Percentiles rank a stretch among this genome's conserved stretches.
Evolutionary conservation across 2,329 filamentous ascomycete species (phyloP).

Genomic region (Xylariaceae sp.): DNA sequence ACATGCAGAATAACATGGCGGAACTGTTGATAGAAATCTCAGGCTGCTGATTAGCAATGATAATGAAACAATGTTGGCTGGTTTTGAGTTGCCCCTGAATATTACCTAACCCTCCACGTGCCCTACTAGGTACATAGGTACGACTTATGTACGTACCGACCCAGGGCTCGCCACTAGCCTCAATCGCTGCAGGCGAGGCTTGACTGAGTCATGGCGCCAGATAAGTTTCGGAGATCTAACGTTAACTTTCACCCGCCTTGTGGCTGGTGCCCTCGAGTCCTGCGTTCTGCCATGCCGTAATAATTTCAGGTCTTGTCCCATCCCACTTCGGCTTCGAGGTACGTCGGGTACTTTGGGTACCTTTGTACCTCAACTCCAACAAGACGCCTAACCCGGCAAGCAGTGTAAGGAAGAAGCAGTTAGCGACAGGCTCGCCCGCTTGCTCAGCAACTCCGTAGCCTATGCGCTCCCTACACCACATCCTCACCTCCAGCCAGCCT

Average conservation of each 20-base stretch:
- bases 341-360: background rate
- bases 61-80: too few species aligned
- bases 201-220: background rate
- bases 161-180: background rate
- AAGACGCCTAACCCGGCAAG: background rate
- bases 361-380: background rate
- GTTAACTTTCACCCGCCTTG: background rate
- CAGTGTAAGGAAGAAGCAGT: background rate
- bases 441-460: conserved; percentile 1
- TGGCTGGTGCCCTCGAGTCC: background rate
- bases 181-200: background rate
- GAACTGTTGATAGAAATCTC: too few species aligned
- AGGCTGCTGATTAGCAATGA: too few species aligned
- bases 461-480: conserved; percentile 15
- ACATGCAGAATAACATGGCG: too few species aligned
- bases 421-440: conserved; percentile 11
- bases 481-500: conserved; percentile 1
- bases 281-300: background rate
- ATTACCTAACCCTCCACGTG: too few species aligned
- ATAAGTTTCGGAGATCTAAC: too few species aligned
- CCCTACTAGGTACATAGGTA: too few species aligned
- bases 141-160: too few species aligned
- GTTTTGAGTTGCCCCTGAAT: too few species aligned
- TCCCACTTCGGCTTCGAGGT: background rate
- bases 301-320: background rate